These are phyloP conservation scores for Phialocephala subalpina DNA, from an alignment of 2,329 filamentous ascomycete genomes.

Conservation along the genomic window DNA sequence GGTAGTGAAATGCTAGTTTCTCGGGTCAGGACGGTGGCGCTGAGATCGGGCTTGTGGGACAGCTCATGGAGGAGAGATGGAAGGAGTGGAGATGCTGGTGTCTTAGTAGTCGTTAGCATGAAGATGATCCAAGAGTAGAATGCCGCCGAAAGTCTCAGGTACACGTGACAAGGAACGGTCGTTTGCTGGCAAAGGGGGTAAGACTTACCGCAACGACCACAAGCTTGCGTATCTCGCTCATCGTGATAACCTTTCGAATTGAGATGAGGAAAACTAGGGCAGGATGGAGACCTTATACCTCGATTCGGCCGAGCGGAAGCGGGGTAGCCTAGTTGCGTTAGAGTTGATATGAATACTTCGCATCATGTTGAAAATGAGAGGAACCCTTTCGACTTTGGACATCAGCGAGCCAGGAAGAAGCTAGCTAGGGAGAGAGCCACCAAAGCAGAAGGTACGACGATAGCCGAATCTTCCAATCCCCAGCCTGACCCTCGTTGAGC, in stretches of 20 bases:
- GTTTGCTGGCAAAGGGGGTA: not conserved
- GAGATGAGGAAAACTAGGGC: no score
- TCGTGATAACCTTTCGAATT: conserved; percentile 1
- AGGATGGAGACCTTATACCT: not conserved
- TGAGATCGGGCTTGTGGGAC: conserved; percentile 12
- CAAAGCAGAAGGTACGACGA: not conserved
- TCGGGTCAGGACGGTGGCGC: conserved; percentile 25
- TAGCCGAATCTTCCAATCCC: not conserved
- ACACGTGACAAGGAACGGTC: not conserved
- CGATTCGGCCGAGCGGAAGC: conserved; percentile 19
- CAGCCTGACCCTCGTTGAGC: not conserved
- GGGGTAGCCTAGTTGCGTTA: conserved; percentile 8
- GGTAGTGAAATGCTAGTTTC: conserved; percentile 20
- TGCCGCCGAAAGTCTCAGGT: no score
- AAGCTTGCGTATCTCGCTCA: conserved; percentile 13
- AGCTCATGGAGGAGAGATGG: conserved; percentile 25
- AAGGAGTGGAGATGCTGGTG: conserved; percentile 30
- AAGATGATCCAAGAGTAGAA: not conserved
- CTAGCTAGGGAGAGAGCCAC: not conserved
- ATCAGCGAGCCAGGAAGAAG: not conserved
- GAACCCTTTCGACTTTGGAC: not conserved
- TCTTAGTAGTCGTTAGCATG: conserved; percentile 16
- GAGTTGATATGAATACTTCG: no score
- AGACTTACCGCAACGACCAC: conserved; percentile 22
- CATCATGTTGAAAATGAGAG: not conserved